Percentiles rank a stretch among this genome's conserved stretches.
phyloP scores from a whole-genome alignment of 2,329 filamentous ascomycete species.

The Ceratocystis lukuohia region DNA sequence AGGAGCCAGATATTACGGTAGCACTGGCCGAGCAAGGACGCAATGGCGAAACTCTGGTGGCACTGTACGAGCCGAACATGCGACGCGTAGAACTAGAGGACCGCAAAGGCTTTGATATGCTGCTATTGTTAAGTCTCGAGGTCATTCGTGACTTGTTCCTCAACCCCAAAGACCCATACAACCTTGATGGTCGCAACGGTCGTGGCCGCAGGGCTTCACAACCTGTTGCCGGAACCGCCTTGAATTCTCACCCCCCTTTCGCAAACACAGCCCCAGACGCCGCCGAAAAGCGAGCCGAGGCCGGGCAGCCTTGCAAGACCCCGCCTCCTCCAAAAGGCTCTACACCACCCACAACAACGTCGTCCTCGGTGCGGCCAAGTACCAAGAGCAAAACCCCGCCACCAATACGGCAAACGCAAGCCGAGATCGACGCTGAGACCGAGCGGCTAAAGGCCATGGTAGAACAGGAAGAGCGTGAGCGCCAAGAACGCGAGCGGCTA shows the following conservation, averaged over 20 bases:
- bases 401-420: slow-evolving; percentile 26
- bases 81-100: slow-evolving; percentile 86
- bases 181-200: slow-evolving; percentile 63
- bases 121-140: slow-evolving; percentile 51
- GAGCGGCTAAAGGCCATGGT: slow-evolving; percentile 50
- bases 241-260: slow-evolving; percentile 27
- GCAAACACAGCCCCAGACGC: slow-evolving; percentile 23
- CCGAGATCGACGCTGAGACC: slow-evolving; percentile 60
- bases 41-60: slow-evolving; percentile 47
- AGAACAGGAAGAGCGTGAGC: slow-evolving; percentile 42
- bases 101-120: slow-evolving; percentile 79
- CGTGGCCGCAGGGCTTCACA: slow-evolving; percentile 27
- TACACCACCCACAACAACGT: slow-evolving; percentile 15
- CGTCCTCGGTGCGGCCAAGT: slow-evolving; percentile 38
- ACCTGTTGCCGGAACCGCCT: slow-evolving; percentile 22
- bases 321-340: slow-evolving; percentile 15
- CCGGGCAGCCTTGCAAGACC: not conserved
- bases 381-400: slow-evolving; percentile 24
- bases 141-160: slow-evolving; percentile 54
- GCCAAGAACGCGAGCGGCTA: slow-evolving; percentile 37
- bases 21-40: slow-evolving; percentile 66
- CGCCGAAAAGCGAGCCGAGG: not conserved
- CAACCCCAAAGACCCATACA: slow-evolving; percentile 47
- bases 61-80: slow-evolving; percentile 87
- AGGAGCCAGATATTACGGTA: slow-evolving; percentile 91